Base-by-base conservation (phyloP, 768 basidiomycete species). In the Ramaria sp. region DNA sequence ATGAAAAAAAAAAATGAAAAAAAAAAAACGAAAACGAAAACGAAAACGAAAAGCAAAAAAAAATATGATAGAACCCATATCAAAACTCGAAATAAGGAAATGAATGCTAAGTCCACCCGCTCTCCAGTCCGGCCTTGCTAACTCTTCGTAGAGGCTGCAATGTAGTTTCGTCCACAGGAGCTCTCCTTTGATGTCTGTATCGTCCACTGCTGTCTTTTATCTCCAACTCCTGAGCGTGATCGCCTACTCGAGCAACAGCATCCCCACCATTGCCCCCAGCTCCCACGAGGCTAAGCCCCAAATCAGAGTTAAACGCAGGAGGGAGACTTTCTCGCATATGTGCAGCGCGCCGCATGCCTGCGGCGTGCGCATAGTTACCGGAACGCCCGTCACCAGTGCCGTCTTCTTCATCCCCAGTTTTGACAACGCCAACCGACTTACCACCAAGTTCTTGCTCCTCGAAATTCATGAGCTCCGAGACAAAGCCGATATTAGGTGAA, bases 401-500 rank as follows among this genome's bases (percentile, higher is more conserved):
- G 51, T 60, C 69, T 58, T 63, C 62, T 56, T 69, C 52, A 48
- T 72, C 69, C 30, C 56, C 58, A 44, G 58, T 69, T 63, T 70
- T 83, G 70, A 71, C 67, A 30, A 88, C 85, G 37, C 85, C 85
- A 28, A 81, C 70, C 12, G 78, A 80, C 70, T 89, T 81, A 51
- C 87, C 74, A 57, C 93, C 82, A 48, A 94, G 72, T 68, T 95
- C 88, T 63, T 83, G 74, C 64, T 95, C 92, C 70, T 98, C 94
- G 63, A 94, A 96, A 45, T 82, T 85, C 94, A 96, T 96, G 41
- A 98, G 77, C 67, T 96, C 93, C 3, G 89, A 91, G 42, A 97
- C 92, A 68, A 98, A 98, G 6, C 95, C 95, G 58, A 98, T 95
- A 64, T 96, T 97, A 9, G 94, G 95, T 13, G 89, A 93, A 60